phyloP scores from a whole-genome alignment of 2,329 filamentous ascomycete genomes.

The Cladophialophora exuberans region DNA sequence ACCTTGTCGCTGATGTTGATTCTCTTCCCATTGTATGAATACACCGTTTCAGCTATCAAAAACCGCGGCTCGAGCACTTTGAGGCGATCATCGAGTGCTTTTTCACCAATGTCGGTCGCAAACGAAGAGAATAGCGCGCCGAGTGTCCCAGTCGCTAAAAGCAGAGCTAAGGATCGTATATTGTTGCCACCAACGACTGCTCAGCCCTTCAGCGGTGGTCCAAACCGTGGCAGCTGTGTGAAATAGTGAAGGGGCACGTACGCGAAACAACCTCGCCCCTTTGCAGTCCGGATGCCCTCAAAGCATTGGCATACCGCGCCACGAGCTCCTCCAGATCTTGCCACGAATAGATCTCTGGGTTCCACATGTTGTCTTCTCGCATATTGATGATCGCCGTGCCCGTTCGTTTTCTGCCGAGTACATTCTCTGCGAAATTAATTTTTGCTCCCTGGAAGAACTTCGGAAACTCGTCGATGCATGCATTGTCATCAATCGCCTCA shows the following conservation, averaged over 20 bases:
- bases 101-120: conserved; percentile 45
- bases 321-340: conserved; percentile 42
- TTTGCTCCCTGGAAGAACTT: conserved; percentile 42
- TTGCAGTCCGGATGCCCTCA: conserved; percentile 41
- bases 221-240: neutral
- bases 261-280: conserved; percentile 42
- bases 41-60: conserved; percentile 78
- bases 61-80: conserved; percentile 74
- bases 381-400: conserved; percentile 10
- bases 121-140: conserved; percentile 51
- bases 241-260: neutral
- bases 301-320: conserved; percentile 41
- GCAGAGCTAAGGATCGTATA: conserved; percentile 38
- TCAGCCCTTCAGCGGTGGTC: neutral
- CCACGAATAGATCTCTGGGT: conserved; percentile 42
- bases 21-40: conserved; percentile 76
- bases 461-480: conserved; percentile 42
- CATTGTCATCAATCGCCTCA: conserved; percentile 41
- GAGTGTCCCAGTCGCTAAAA: conserved; percentile 46
- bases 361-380: conserved; percentile 37
- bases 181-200: conserved; percentile 9
- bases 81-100: conserved; percentile 59
- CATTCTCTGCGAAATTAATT: conserved; percentile 42
- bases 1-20: conserved; percentile 75
- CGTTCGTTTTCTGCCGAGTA: neutral